Conservation (phyloP, 768 basidiomycete species). For the Leucocoprinus sp. region DNA sequence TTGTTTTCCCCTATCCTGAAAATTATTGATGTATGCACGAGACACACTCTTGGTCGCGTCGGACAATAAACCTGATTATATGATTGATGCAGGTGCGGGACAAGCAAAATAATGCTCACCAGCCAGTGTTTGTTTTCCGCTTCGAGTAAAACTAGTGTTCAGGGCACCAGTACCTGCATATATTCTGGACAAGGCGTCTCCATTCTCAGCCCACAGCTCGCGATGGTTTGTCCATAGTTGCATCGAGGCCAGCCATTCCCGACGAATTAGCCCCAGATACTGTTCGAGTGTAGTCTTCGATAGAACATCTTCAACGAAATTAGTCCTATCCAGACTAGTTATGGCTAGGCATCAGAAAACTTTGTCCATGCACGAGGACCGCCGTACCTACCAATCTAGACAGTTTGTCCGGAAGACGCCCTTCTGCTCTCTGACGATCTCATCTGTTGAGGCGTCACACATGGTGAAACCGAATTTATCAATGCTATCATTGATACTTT, state of each 20-base stretch:
- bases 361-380: background rate
- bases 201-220: conserved; percentile 96
- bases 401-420: conserved; percentile 95
- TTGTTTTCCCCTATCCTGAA: conserved; percentile 93
- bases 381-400: conserved; percentile 72
- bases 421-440: conserved; percentile 79
- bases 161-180: conserved; percentile 92
- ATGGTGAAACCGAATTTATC: conserved; percentile 85
- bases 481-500: conserved; percentile 50
- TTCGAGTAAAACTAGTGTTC: conserved; percentile 94
- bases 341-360: conserved; percentile 3
- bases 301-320: conserved; percentile 93
- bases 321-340: conserved; percentile 86
- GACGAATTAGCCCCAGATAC: conserved; percentile 71
- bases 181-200: conserved; percentile 85
- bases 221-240: conserved; percentile 82
- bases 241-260: conserved; percentile 63
- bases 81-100: conserved; percentile 3
- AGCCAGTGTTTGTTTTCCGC: conserved; percentile 88
- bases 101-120: conserved; percentile 31
- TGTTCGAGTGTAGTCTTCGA: conserved; percentile 76
- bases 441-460: conserved; percentile 56
- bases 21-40: conserved; percentile 95
- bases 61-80: conserved; percentile 62
- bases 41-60: conserved; percentile 97